These are phyloP conservation scores for Pseudogymnoascus sp. DNA, from an alignment of 2,329 filamentous ascomycete species.

Conservation along the genomic window DNA sequence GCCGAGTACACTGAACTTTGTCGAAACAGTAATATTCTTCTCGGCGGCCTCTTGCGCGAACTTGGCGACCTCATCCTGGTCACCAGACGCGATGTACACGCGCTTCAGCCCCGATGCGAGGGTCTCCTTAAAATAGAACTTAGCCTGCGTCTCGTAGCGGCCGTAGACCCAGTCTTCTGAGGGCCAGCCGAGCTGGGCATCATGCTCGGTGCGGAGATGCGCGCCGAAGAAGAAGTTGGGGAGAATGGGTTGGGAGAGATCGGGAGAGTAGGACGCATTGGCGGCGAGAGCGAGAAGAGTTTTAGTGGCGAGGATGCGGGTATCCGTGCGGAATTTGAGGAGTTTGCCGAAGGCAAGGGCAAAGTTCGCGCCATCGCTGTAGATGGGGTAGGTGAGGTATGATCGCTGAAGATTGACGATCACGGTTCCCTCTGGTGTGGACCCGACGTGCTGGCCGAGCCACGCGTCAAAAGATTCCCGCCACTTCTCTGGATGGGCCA, in stretches of 20 bases:
- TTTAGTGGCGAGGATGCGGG: conserved; percentile 19
- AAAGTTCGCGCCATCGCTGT: conserved; percentile 17
- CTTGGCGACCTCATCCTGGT: neutral
- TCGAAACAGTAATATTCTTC: conserved; percentile 12
- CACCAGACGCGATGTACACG: conserved; percentile 16
- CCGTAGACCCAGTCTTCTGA: conserved; percentile 16
- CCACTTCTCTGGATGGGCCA: conserved; percentile 20
- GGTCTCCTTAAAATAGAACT: conserved; percentile 12
- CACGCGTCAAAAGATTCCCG: conserved; percentile 48
- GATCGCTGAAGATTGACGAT: conserved; percentile 18
- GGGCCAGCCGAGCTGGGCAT: conserved; percentile 18
- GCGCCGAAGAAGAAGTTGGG: conserved; percentile 17
- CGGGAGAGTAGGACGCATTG: neutral
- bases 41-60: conserved; percentile 9
- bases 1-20: conserved; percentile 11
- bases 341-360: conserved; percentile 18
- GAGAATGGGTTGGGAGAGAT: conserved; percentile 12
- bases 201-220: conserved; percentile 23
- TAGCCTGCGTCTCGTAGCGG: conserved; percentile 16
- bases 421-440: conserved; percentile 37
- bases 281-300: conserved; percentile 10
- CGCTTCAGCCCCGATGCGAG: conserved; percentile 2
- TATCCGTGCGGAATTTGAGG: conserved; percentile 19
- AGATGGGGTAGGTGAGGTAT: conserved; percentile 20
- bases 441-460: conserved; percentile 77